phyloP scores from a whole-genome alignment of 225 moss, liverwort and hornwort genomes.

The Bryoerythrophyllum caledonicum region DNA sequence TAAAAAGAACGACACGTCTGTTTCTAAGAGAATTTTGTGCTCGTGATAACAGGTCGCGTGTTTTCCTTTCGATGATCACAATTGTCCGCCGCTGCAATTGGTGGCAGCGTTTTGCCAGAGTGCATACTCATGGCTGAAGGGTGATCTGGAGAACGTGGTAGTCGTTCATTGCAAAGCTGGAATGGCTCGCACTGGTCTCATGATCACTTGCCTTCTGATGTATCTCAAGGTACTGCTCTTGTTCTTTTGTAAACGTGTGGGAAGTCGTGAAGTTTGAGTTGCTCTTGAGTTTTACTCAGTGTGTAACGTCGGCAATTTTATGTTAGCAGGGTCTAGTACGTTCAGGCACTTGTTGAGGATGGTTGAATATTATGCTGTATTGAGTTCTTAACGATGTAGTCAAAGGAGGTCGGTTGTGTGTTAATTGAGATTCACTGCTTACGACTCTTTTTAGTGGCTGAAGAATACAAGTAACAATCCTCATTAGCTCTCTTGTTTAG shows the following conservation, averaged over 20 bases:
- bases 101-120: conserved; percentile 90
- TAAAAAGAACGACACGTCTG: not conserved
- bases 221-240: conserved; percentile 74
- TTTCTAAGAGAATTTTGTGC: not conserved
- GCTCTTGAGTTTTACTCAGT: not conserved
- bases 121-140: conserved; percentile 96
- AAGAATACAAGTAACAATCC: not conserved
- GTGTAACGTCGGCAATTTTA: not conserved
- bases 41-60: conserved; percentile 78
- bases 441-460: not conserved
- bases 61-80: conserved; percentile 97
- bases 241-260: not conserved
- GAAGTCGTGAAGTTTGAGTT: not conserved
- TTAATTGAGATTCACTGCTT: too few species aligned
- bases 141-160: conserved; percentile 97
- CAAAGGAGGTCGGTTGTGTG: not conserved
- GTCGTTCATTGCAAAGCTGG: conserved; percentile 99
- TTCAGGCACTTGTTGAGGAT: not conserved
- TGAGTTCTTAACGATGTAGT: not conserved
- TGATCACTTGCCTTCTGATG: conserved; percentile 97
- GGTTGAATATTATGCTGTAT: not conserved
- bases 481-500: not conserved
- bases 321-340: not conserved
- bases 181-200: conserved; percentile 97
- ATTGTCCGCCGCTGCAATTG: conserved; percentile 88